phyloP scores from a whole-genome alignment of 148 eudicot genomes.

The Rhododendron simsii region DNA sequence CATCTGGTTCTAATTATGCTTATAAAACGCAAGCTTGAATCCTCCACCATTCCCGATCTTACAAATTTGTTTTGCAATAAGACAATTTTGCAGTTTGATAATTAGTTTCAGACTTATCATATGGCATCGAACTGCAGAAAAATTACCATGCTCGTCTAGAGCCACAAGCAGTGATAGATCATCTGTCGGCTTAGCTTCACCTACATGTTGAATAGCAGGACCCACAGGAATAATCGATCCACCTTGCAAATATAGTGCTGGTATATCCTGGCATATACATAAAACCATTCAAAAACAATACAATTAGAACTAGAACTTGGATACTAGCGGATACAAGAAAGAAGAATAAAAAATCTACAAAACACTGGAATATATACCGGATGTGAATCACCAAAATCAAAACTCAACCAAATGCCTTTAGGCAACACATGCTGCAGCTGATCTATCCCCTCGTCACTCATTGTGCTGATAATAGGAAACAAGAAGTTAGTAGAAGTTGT shows the following conservation, averaged over 20 bases:
- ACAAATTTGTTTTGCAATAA: neutral
- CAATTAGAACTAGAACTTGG: neutral
- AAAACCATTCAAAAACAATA: constrained; percentile 6
- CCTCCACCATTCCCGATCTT: neutral
- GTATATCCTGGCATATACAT: constrained; percentile 62
- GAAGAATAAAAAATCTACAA: neutral
- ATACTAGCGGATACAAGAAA: neutral
- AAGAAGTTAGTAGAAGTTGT: constrained; percentile 14
- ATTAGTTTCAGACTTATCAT: neutral
- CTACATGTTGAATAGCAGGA: constrained; percentile 76
- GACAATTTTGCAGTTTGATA: neutral
- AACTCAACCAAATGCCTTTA: constrained; percentile 78
- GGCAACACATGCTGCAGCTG: constrained; percentile 64
- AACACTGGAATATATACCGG: constrained; percentile 47
- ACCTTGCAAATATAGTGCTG: constrained; percentile 71
- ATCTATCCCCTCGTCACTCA: constrained; percentile 45
- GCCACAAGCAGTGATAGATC: constrained; percentile 81
- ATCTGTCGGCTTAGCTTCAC: constrained; percentile 70
- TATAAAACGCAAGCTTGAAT: neutral
- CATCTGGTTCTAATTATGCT: neutral
- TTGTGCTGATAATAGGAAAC: constrained; percentile 47
- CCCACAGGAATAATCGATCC: constrained; percentile 84
- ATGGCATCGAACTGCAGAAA: constrained; percentile 3
- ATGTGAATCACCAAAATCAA: constrained; percentile 95
- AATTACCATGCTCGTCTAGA: constrained; percentile 79